A percentile compares a stretch with the other conserved stretches of the same genome.
Conservation (phyloP, 257 asterid species). For the Orobanche coerulescens region DNA sequence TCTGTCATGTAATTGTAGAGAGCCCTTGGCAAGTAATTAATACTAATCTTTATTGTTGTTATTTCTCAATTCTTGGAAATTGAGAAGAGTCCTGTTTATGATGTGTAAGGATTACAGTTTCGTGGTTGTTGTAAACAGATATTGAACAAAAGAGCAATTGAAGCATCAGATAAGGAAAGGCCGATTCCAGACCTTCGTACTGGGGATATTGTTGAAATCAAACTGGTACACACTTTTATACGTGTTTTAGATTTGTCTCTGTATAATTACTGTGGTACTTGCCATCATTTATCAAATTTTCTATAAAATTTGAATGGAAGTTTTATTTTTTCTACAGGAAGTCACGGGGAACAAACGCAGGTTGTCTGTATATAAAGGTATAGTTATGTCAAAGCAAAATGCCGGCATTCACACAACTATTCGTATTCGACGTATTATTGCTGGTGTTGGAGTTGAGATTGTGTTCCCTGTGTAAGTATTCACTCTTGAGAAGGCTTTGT, state of each 20-base stretch:
- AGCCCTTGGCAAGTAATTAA: neutral
- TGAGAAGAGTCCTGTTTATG: slow-evolving; percentile 2
- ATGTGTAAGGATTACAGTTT: slow-evolving; percentile 15
- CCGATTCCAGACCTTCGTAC: slow-evolving; percentile 76
- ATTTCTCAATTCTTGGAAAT: neutral
- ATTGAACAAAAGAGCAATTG: slow-evolving; percentile 68
- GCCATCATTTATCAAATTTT: neutral
- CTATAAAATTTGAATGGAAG: slow-evolving; percentile 15
- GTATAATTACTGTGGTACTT: neutral
- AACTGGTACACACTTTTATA: slow-evolving; percentile 44
- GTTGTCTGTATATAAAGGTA: slow-evolving; percentile 77
- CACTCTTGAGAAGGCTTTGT: neutral
- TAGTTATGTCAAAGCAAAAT: slow-evolving; percentile 78
- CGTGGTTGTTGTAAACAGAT: slow-evolving; percentile 40
- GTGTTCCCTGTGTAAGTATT: slow-evolving; percentile 88
- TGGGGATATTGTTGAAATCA: slow-evolving; percentile 84
- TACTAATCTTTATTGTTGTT: neutral
- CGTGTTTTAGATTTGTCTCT: neutral
- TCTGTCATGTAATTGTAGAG: neutral
- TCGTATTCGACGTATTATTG: slow-evolving; percentile 76
- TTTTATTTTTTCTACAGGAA: slow-evolving; percentile 42
- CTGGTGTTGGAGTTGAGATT: slow-evolving; percentile 94
- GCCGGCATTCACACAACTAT: slow-evolving; percentile 97
- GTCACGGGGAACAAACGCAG: slow-evolving; percentile 77
- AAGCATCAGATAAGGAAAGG: slow-evolving; percentile 61